phyloP scores from a whole-genome alignment of 2,329 filamentous ascomycete species.

The Onygenales sp. region DNA sequence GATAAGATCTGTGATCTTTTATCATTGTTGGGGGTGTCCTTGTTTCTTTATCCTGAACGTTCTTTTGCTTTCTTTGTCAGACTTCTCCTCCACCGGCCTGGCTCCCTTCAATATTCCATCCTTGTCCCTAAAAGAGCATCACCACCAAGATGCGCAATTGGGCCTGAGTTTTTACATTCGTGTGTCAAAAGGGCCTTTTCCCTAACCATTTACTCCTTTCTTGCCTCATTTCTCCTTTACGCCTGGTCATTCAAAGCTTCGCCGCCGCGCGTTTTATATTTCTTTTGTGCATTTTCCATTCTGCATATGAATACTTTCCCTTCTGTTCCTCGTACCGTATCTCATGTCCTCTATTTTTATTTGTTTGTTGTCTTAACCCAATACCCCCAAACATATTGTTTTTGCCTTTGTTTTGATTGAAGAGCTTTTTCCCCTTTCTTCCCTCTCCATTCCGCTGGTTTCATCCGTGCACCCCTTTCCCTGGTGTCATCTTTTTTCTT shows the following conservation, averaged over 20 bases:
- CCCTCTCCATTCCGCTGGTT: too few relatives aligned
- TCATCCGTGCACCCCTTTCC: too few relatives aligned
- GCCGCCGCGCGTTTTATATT: too few relatives aligned
- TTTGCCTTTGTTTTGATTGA: too few relatives aligned
- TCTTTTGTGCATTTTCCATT: too few relatives aligned
- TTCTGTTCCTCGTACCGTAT: background rate
- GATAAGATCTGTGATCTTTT: constrained; percentile 1
- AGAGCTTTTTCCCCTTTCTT: too few relatives aligned
- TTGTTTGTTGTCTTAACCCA: constrained; percentile 6
- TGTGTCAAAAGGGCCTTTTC: background rate
- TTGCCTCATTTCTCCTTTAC: background rate
- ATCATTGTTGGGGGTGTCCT: background rate
- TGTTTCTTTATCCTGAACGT: background rate
- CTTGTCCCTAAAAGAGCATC: background rate
- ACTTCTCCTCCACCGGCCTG: background rate
- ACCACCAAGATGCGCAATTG: background rate
- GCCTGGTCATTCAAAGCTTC: too few relatives aligned
- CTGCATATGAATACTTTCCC: too few relatives aligned
- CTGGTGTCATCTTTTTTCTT: too few relatives aligned
- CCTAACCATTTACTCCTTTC: background rate
- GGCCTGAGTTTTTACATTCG: background rate
- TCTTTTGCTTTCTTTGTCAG: too few relatives aligned
- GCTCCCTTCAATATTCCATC: background rate
- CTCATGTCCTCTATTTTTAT: constrained; percentile 5
- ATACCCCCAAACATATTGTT: too few relatives aligned